A percentile compares a stretch with the other conserved stretches of the same genome.
Conservation (phyloP, 345 rosid genomes). For the Citrus maxima region DNA sequence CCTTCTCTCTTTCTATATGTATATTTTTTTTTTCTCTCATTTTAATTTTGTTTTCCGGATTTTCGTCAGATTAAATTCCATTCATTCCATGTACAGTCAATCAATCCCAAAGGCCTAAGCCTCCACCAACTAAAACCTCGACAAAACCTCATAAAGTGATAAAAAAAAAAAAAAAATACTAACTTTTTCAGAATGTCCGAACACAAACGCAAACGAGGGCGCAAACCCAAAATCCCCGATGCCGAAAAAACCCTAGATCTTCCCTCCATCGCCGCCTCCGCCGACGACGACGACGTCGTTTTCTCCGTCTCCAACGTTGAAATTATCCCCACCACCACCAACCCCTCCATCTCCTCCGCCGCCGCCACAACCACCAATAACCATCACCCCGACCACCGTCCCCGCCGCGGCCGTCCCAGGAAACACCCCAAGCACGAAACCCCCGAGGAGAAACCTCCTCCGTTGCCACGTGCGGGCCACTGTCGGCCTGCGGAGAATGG, state of each 20-base stretch:
- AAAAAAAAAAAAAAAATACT: not conserved
- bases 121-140: not conserved
- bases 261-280: constrained; percentile 13
- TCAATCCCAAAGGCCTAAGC: not conserved
- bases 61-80: no score
- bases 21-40: no score
- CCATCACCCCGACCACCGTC: not conserved
- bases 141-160: not conserved
- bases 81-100: no score
- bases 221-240: constrained; percentile 35
- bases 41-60: no score
- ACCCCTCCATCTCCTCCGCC: constrained; percentile 12
- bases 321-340: constrained; percentile 21
- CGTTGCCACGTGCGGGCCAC: not conserved
- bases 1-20: no score
- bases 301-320: constrained; percentile 38
- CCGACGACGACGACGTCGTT: constrained; percentile 21
- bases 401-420: constrained; percentile 42
- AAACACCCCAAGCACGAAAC: constrained; percentile 29
- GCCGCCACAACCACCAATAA: not conserved
- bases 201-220: constrained; percentile 41
- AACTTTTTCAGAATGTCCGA: constrained; percentile 19
- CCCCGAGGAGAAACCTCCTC: constrained; percentile 32
- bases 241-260: constrained; percentile 30
- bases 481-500: constrained; percentile 23